Evolutionary conservation across 306 rosid species (phyloP).

Genomic region (Begonia peltatifolia): DNA sequence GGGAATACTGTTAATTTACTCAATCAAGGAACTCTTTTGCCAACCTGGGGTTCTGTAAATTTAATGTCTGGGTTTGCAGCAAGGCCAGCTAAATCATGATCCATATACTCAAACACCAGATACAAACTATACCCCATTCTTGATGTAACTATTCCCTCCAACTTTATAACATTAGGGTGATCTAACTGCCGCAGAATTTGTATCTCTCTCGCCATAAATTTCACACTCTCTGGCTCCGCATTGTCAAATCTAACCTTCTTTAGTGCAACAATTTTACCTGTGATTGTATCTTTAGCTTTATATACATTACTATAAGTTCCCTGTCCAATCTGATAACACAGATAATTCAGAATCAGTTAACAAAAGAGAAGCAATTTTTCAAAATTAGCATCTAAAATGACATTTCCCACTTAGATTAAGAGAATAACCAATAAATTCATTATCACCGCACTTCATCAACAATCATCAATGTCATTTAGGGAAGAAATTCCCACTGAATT

Average conservation of each 20-base stretch:
- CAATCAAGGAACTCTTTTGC: slow-evolving; percentile 4
- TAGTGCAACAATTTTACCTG: slow-evolving; percentile 57
- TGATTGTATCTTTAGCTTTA: slow-evolving; percentile 58
- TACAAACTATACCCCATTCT: slow-evolving; percentile 72
- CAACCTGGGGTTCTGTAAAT: slow-evolving; percentile 62
- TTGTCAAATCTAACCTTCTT: slow-evolving; percentile 74
- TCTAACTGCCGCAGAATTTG: slow-evolving; percentile 47
- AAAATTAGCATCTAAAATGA: background rate
- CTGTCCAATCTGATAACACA: slow-evolving; percentile 49
- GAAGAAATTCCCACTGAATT: too few relatives aligned
- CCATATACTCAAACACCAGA: slow-evolving; percentile 64
- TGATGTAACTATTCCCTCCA: slow-evolving; percentile 66
- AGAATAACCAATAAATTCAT: background rate
- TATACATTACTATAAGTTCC: slow-evolving; percentile 75
- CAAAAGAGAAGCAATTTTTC: too few relatives aligned
- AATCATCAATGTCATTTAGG: too few relatives aligned
- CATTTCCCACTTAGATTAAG: background rate
- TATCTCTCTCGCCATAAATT: slow-evolving; percentile 76
- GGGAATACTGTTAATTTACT: too few relatives aligned
- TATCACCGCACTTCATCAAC: too few relatives aligned
- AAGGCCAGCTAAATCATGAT: slow-evolving; percentile 74
- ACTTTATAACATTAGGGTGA: slow-evolving; percentile 60
- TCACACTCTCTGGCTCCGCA: slow-evolving; percentile 63
- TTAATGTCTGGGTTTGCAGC: slow-evolving; percentile 53
- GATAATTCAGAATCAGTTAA: background rate